Evolutionary conservation across 129 eudicot species (phyloP), one percentile per base, ranked within the genome.

Genomic region (Ambrosia trifida): DNA sequence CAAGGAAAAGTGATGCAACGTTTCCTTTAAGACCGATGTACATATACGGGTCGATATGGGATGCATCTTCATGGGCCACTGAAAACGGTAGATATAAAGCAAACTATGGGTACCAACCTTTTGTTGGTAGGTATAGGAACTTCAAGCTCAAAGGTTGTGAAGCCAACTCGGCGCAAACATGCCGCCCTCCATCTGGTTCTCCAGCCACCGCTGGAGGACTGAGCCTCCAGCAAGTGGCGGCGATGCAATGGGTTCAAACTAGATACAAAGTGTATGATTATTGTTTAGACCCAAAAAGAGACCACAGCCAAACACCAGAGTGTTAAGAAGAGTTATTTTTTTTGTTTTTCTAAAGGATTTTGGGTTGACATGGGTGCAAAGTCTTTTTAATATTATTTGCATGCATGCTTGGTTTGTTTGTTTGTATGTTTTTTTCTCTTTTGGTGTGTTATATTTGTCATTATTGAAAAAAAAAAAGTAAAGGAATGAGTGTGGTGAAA

Each of bases 261-360:
- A 83, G 77, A 57, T 81, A 77, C 60, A 80, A 77, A 80, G 87
- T 89, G 47, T 92, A 89, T 50, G 89, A 92, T 57, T 92, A 92
- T 75, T 92, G 98, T 62, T 67, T 43, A 0, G 98, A 92, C 76
- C 72, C 88, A 1, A 75, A 49, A 28, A 83, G 95, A 76, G 88
- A 92, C 84, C 98, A 83, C 51, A 45, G 73, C 13, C 89, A 69
- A 14, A 85, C 89, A 20, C 98, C 98, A 1, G 98, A 92, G 78
- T 92, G 98, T 56, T 53, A 11, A 56, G 60, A 20, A 0, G 5
- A 59, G 66, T 41, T 20, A 0, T 35, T 17, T 33, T 38, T 40
- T 40, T 38, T 38, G 7, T 40, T 40, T 7, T 2, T 40, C 44
- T 18, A 35, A 20, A 6, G 35, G 3, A 46, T 10, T 19, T n/a